A percentile compares a stretch with the other conserved stretches of the same genome.
Evolutionary conservation across 768 basidiomycete species (phyloP).

Genomic region (Tulasnella sp.): DNA sequence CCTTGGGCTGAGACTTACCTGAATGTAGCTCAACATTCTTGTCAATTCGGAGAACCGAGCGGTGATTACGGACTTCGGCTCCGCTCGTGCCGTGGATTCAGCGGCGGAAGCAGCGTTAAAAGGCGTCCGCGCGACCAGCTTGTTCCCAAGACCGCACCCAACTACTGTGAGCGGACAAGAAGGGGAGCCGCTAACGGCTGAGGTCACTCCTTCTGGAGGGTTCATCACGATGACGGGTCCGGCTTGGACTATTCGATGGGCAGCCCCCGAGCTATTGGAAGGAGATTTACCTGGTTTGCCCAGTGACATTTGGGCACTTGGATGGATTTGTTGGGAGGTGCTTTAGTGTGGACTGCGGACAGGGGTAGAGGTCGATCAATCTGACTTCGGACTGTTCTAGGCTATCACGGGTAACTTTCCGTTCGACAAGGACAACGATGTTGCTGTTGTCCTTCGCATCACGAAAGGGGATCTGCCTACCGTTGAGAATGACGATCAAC

Average conservation of each 20-base stretch:
- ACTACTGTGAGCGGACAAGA: neutral
- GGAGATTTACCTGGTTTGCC: neutral
- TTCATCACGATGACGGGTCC: neutral
- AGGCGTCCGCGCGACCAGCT: neutral
- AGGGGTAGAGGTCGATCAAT: neutral
- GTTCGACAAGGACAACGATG: neutral
- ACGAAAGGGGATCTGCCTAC: neutral
- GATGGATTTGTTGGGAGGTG: neutral
- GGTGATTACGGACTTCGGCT: neutral
- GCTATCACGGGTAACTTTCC: neutral
- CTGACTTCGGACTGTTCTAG: neutral
- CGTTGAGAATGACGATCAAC: neutral
- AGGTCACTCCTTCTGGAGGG: neutral
- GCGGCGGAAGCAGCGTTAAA: neutral
- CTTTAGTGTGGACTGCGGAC: neutral
- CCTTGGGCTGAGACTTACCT: neutral
- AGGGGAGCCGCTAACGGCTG: neutral
- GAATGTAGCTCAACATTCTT: neutral
- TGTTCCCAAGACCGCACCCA: neutral
- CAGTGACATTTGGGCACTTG: neutral
- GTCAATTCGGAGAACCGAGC: neutral
- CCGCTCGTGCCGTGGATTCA: neutral
- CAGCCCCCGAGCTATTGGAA: neutral
- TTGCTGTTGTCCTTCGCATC: neutral
- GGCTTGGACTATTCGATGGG: neutral